These are phyloP conservation scores for Fusarium sp. DNA, from an alignment of 2,329 filamentous ascomycete species.

Conservation along the genomic window DNA sequence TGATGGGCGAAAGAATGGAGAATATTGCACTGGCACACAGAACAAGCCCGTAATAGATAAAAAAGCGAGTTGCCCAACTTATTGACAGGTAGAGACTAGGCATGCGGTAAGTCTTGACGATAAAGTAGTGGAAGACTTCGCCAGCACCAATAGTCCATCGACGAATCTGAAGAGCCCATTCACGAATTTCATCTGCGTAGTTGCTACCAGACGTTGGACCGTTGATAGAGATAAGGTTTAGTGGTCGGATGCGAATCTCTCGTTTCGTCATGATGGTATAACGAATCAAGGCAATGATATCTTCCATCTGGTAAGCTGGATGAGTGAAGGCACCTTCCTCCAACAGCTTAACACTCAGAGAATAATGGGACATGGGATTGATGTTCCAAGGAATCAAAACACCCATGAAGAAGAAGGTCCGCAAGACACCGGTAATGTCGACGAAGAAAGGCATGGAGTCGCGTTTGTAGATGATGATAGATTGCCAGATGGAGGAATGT, in stretches of 20 bases:
- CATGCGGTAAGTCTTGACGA: constrained; percentile 37
- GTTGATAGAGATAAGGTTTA: constrained; percentile 37
- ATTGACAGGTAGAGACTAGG: constrained; percentile 17
- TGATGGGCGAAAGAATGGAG: constrained; percentile 19
- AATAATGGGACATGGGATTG: constrained; percentile 38
- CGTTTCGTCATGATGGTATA: constrained; percentile 30
- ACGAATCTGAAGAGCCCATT: constrained; percentile 33
- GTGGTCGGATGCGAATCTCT: constrained; percentile 28
- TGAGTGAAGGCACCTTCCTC: constrained; percentile 33
- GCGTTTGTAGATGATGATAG: constrained; percentile 42
- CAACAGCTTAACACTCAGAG: constrained; percentile 28
- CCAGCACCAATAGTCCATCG: constrained; percentile 38
- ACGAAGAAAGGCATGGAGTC: constrained; percentile 44
- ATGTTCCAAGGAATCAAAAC: constrained; percentile 41
- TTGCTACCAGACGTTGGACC: constrained; percentile 32
- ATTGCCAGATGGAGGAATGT: constrained; percentile 44
- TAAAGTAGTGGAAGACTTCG: constrained; percentile 38
- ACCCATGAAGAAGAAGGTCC: constrained; percentile 45
- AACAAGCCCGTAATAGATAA: constrained; percentile 30
- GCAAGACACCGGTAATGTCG: constrained; percentile 41
- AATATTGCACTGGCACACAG: constrained; percentile 32
- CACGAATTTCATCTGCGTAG: constrained; percentile 29
- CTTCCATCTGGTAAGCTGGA: constrained; percentile 35
- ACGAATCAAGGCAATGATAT: constrained; percentile 34
- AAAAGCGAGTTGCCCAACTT: constrained; percentile 33